Evolutionary conservation across 1,284 basidiomycete species (phyloP).

Genomic region (Ustilago hordei): DNA sequence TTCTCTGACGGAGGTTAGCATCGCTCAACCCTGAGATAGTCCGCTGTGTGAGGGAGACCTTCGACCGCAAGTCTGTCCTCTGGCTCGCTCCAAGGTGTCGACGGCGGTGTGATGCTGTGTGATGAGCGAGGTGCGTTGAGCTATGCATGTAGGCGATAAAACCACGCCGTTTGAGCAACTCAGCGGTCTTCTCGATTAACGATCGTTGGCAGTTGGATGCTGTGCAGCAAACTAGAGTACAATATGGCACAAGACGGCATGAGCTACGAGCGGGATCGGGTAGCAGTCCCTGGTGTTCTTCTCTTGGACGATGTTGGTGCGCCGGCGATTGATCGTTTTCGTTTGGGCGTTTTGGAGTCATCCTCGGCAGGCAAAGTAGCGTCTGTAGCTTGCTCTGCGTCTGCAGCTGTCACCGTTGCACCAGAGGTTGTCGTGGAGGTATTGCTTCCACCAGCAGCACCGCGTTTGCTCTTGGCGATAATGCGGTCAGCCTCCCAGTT

Average conservation of each 20-base stretch:
- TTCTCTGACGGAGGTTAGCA: no score
- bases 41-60: no score
- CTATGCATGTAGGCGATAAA: no score
- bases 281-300: slow-evolving; percentile 31
- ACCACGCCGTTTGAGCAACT: no score
- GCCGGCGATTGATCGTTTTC: slow-evolving; percentile 15
- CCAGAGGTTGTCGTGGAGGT: neutral
- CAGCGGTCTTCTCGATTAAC: no score
- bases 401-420: neutral
- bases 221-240: neutral
- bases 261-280: slow-evolving; percentile 9
- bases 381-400: slow-evolving; percentile 7
- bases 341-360: slow-evolving; percentile 41
- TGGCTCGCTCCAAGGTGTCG: no score
- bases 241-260: neutral
- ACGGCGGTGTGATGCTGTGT: no score
- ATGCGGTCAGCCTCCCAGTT: slow-evolving; percentile 64
- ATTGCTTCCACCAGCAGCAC: neutral
- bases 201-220: neutral
- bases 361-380: slow-evolving; percentile 10
- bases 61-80: no score
- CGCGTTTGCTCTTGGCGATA: slow-evolving; percentile 47
- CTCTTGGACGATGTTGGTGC: slow-evolving; percentile 37
- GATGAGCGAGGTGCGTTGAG: no score
- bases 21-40: no score